Conservation (phyloP, 2,329 filamentous ascomycete species). For the Hypoxylon sp. region DNA sequence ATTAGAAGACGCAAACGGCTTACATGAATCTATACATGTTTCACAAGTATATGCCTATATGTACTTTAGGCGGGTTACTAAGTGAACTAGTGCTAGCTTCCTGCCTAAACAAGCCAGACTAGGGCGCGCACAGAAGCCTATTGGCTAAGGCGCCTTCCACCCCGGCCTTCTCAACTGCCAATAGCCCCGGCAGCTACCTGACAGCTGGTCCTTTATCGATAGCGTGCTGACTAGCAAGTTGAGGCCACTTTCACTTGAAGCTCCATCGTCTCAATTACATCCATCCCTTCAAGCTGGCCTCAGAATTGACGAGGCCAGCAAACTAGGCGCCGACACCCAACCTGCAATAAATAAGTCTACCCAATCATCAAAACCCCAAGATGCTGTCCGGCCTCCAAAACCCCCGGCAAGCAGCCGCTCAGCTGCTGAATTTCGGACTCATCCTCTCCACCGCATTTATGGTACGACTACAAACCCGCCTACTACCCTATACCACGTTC, state of each 20-base stretch:
- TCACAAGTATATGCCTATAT: no score
- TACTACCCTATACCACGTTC: no score
- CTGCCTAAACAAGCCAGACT: slow-evolving; percentile 39
- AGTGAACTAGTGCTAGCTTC: slow-evolving; percentile 12
- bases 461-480: slow-evolving; percentile 61
- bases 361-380: slow-evolving; percentile 39
- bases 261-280: slow-evolving; percentile 21
- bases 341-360: neutral
- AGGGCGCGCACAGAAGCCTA: neutral
- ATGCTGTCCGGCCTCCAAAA: slow-evolving; percentile 81
- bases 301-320: slow-evolving; percentile 46
- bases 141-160: slow-evolving; percentile 14
- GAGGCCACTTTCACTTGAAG: slow-evolving; percentile 39
- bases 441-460: slow-evolving; percentile 94
- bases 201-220: slow-evolving; percentile 38
- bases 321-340: slow-evolving; percentile 5
- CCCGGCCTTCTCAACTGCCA: slow-evolving; percentile 3
- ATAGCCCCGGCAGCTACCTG: neutral
- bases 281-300: slow-evolving; percentile 38
- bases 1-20: neutral
- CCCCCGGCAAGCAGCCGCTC: slow-evolving; percentile 83
- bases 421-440: slow-evolving; percentile 91
- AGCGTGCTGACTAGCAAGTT: slow-evolving; percentile 30
- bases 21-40: neutral
- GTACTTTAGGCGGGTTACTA: neutral